Conservation (phyloP, 257 asterid species). For the Lycium ferocissimum region DNA sequence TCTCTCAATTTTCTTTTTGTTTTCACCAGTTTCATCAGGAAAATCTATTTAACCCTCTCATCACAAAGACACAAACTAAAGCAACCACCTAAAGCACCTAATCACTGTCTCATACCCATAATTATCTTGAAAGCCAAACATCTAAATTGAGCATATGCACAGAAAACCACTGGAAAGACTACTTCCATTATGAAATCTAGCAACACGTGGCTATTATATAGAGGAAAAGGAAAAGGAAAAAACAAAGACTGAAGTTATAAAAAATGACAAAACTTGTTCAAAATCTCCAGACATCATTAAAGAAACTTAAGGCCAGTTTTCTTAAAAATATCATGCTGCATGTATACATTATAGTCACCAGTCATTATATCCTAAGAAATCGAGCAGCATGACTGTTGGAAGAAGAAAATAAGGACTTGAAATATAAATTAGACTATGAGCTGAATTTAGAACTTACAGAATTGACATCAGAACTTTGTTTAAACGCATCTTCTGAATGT, state of each 20-base stretch:
- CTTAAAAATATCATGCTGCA: background rate
- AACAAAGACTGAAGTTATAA: background rate
- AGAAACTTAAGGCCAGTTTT: constrained; percentile 11
- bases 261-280: background rate
- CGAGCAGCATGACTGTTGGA: background rate
- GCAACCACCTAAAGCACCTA: background rate
- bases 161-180: background rate
- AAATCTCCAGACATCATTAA: background rate
- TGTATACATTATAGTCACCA: background rate
- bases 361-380: background rate
- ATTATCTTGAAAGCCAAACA: background rate
- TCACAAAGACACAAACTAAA: constrained; percentile 4
- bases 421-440: background rate
- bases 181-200: constrained; percentile 14
- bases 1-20: background rate
- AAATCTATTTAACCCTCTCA: background rate
- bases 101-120: background rate
- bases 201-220: background rate
- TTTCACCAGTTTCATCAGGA: background rate
- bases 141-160: background rate
- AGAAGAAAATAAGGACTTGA: background rate
- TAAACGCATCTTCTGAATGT: constrained; percentile 40
- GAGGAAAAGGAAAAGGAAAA: background rate
- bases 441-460: constrained; percentile 45
- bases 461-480: constrained; percentile 40